Evolutionary conservation across 2,329 filamentous ascomycete species (phyloP).

Genomic region (Hypocrella siamensis): DNA sequence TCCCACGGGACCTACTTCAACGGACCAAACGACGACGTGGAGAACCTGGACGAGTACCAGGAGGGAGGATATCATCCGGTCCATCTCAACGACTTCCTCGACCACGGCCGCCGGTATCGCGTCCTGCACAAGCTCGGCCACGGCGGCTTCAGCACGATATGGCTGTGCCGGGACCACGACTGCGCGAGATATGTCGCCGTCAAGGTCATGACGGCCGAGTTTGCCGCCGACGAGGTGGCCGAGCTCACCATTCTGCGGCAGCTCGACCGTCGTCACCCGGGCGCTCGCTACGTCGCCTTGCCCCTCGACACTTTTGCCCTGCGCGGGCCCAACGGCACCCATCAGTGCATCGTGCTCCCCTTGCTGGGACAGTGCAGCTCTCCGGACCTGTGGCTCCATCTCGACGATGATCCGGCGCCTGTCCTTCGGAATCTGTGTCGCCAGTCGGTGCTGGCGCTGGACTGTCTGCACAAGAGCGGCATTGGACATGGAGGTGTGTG

Average conservation of each 20-base stretch:
- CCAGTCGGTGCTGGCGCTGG: slow-evolving; percentile 9
- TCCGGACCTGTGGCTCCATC: slow-evolving; percentile 3
- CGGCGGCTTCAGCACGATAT: slow-evolving; percentile 27
- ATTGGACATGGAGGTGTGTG: slow-evolving; percentile 15
- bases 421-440: slow-evolving; percentile 7
- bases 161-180: slow-evolving; percentile 20
- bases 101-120: slow-evolving; percentile 19
- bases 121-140: slow-evolving; percentile 27
- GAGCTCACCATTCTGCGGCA: slow-evolving; percentile 2
- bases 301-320: slow-evolving; percentile 10
- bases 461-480: slow-evolving; percentile 10
- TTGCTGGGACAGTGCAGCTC: slow-evolving; percentile 10
- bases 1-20: slow-evolving; percentile 3
- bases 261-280: slow-evolving; percentile 1
- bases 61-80: slow-evolving; percentile 26
- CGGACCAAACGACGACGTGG: slow-evolving; percentile 4
- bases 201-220: slow-evolving; percentile 15
- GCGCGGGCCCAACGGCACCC: slow-evolving; percentile 12
- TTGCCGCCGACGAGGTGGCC: background rate
- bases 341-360: slow-evolving; percentile 11
- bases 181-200: slow-evolving; percentile 12
- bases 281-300: slow-evolving; percentile 4
- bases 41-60: slow-evolving; percentile 13
- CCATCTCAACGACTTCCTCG: slow-evolving; percentile 20
- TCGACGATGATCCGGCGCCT: slow-evolving; percentile 2